phyloP scores from a whole-genome alignment of 345 rosid species.

The Corchorus olitorius region DNA sequence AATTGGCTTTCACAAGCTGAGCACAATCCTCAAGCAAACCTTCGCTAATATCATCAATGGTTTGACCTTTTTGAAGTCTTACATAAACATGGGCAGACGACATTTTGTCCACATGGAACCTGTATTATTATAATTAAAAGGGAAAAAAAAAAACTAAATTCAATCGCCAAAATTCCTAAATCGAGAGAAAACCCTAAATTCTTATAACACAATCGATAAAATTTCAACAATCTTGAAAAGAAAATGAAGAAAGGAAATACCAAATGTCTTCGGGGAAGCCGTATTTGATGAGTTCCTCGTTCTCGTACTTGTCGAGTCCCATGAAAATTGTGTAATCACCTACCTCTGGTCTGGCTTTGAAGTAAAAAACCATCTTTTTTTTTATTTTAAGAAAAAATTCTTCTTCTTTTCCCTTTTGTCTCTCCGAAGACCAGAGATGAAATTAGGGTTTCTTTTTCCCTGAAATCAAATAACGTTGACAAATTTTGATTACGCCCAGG shows the following conservation, averaged over 20 bases:
- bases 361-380: constrained; percentile 79
- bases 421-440: constrained; percentile 21
- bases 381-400: too few relatives aligned
- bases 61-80: constrained; percentile 85
- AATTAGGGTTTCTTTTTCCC: not conserved
- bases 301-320: constrained; percentile 99
- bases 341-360: constrained; percentile 90
- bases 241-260: constrained; percentile 32
- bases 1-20: constrained; percentile 98
- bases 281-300: constrained; percentile 98
- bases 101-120: constrained; percentile 99
- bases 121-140: constrained; percentile 20
- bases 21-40: constrained; percentile 91
- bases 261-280: constrained; percentile 98
- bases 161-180: not conserved
- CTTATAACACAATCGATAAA: not conserved
- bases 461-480: not conserved
- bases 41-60: constrained; percentile 80
- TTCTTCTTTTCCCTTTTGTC: not conserved
- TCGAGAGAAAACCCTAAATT: not conserved
- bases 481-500: not conserved
- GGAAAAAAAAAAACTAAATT: constrained; percentile 15
- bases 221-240: not conserved
- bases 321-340: constrained; percentile 99
- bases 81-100: constrained; percentile 98